Base-by-base conservation (phyloP, 2,329 filamentous ascomycete species). In the Monosporascus sp. region DNA sequence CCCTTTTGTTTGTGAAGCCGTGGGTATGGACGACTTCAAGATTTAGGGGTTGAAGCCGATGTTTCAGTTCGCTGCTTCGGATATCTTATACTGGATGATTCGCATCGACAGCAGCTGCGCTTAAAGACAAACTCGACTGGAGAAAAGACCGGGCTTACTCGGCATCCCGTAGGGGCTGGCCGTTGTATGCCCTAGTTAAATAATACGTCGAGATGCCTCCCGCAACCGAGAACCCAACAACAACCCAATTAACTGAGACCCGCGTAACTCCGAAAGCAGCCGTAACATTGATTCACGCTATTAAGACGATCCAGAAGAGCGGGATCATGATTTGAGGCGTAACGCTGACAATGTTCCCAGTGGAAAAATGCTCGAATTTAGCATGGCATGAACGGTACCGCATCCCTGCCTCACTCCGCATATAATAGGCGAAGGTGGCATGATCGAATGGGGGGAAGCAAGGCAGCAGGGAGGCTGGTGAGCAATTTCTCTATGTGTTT, bases 301-400 rank as follows among this genome's bases (percentile, higher is more conserved):
- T 51, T 17, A 41, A 20, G 0, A 47, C 14, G 9, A 39, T 51
- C 1, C 49, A 51, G 25, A 27, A 47, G 1, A 5, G 34, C 2
- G 49, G 49, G 1, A 51, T 50, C 14, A 5, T 51, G 7, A 24
- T 49, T 49, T 36, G 47, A 20, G 52, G 51, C 24, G 38, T 51
- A 4, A 50, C 50, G 24, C 20, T 2, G 14, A 18, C 0, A 56
- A 54, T 15, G 24, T 56, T 20, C 9, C 22, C 2, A 11, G 38
- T 5, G 54, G 51, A 4, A 45, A 44, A 3, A 48, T 56, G 2
- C 1, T 52, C 5, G 54, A 54, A 22, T 56, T 56, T 41, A 56
- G 54, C n/a, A 27, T 31, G 15, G 44, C 54, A 4, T 54, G 41
- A 17, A 56, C 49, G 1, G 31, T 47, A 7, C 54, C 54, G 5